Percentiles rank a stretch among this genome's conserved stretches.
Evolutionary conservation across 306 rosid genomes (phyloP).

Genomic region (Medicago arabica): DNA sequence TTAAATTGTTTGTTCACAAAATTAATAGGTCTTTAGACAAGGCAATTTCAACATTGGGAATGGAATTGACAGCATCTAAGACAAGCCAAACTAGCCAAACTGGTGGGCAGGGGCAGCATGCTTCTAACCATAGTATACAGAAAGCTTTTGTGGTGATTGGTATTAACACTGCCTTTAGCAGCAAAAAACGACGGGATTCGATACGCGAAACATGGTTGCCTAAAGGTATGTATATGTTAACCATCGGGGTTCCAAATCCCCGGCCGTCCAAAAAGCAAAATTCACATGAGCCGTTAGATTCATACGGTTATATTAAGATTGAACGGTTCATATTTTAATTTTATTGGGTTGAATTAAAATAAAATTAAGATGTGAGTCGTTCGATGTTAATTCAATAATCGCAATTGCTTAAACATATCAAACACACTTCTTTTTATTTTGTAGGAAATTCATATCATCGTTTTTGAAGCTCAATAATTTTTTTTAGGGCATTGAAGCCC

Average conservation of each 20-base stretch:
- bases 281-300: too few relatives aligned
- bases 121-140: conserved; percentile 38
- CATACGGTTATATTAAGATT: neutral
- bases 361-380: neutral
- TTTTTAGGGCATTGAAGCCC: too few relatives aligned
- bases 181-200: conserved; percentile 76
- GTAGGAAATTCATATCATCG: too few relatives aligned
- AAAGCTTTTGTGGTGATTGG: conserved; percentile 90
- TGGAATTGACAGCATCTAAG: conserved; percentile 65
- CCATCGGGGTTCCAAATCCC: too few relatives aligned
- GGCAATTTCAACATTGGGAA: conserved; percentile 74
- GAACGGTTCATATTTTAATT: neutral
- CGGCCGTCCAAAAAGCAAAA: neutral
- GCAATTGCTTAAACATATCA: too few relatives aligned
- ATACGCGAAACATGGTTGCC: conserved; percentile 89
- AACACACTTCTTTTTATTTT: too few relatives aligned
- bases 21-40: conserved; percentile 69
- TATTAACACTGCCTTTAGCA: conserved; percentile 90
- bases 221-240: conserved; percentile 44
- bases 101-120: conserved; percentile 39
- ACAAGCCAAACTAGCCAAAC: conserved; percentile 50
- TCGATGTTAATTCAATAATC: neutral
- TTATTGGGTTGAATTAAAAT: neutral
- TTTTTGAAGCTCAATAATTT: too few relatives aligned
- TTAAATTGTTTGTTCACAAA: conserved; percentile 9